Percentiles rank a stretch among this genome's conserved stretches.
These are phyloP conservation scores for Colletotrichum horii DNA, from an alignment of 2,329 filamentous ascomycete genomes.

Conservation along the genomic window DNA sequence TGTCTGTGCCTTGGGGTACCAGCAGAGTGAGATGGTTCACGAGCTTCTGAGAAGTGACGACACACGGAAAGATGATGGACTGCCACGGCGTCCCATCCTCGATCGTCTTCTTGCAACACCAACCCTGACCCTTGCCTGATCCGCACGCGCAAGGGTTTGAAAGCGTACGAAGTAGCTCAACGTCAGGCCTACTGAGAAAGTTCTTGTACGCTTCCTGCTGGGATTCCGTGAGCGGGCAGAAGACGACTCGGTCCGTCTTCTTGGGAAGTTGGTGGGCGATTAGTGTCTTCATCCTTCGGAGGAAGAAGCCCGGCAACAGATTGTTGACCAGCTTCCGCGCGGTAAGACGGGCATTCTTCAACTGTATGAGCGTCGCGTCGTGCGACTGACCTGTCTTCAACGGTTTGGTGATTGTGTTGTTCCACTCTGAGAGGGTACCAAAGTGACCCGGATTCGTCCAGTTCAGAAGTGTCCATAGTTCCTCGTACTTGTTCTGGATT, in stretches of 20 bases:
- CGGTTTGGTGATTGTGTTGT: conserved; percentile 76
- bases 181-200: conserved; percentile 75
- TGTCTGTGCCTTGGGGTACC: conserved; percentile 67
- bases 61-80: conserved; percentile 81
- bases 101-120: conserved; percentile 74
- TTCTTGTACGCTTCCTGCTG: conserved; percentile 85
- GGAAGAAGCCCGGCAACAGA: conserved; percentile 86
- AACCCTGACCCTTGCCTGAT: conserved; percentile 74
- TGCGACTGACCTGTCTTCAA: conserved; percentile 90
- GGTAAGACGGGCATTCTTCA: conserved; percentile 80
- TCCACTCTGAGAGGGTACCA: conserved; percentile 75
- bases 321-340: conserved; percentile 87
- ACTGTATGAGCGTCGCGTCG: conserved; percentile 82
- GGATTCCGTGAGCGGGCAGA: conserved; percentile 85
- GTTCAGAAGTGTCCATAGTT: conserved; percentile 94
- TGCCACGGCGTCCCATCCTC: conserved; percentile 73
- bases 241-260: conserved; percentile 93
- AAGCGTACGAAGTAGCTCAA: conserved; percentile 71
- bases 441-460: conserved; percentile 89
- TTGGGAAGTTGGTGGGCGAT: conserved; percentile 93
- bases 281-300: conserved; percentile 89
- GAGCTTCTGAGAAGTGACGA: conserved; percentile 83
- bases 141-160: conserved; percentile 73
- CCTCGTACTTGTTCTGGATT: conserved; percentile 97
- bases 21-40: conserved; percentile 92